These are phyloP conservation scores for Claviceps pusilla DNA, from an alignment of 2,329 filamentous ascomycete species.

Conservation along the genomic window DNA sequence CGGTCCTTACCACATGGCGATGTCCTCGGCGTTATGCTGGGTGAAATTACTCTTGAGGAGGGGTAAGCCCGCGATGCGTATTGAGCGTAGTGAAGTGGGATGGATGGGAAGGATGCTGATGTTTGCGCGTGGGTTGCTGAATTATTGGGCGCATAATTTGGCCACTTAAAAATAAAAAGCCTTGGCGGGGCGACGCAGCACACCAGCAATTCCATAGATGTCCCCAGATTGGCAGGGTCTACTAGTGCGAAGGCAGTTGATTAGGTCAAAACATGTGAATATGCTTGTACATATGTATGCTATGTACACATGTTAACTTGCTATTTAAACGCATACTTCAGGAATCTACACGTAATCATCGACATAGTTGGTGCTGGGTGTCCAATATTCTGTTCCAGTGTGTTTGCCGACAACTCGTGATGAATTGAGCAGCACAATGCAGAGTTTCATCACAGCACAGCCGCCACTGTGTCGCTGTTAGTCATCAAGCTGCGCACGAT, in stretches of 20 bases:
- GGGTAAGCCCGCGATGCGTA: neutral
- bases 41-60: neutral
- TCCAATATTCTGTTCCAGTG: neutral
- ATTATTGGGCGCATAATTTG: neutral
- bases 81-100: neutral
- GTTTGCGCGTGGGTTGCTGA: neutral
- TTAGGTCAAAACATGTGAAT: neutral
- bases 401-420: neutral
- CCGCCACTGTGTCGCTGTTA: neutral
- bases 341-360: neutral
- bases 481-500: neutral
- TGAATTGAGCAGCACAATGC: neutral
- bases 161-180: neutral
- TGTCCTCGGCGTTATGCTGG: neutral
- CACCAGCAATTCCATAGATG: too few species aligned
- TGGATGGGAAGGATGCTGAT: neutral
- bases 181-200: neutral
- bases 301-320: neutral
- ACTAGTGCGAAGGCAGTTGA: too few species aligned
- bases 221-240: neutral
- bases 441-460: neutral
- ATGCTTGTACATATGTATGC: neutral
- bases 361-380: neutral
- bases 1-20: constrained; percentile 22
- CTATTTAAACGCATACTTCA: neutral